Evolutionary conservation across 495 filamentous ascomycete species (phyloP).

Genomic region (Talaromyces proteolyticus): DNA sequence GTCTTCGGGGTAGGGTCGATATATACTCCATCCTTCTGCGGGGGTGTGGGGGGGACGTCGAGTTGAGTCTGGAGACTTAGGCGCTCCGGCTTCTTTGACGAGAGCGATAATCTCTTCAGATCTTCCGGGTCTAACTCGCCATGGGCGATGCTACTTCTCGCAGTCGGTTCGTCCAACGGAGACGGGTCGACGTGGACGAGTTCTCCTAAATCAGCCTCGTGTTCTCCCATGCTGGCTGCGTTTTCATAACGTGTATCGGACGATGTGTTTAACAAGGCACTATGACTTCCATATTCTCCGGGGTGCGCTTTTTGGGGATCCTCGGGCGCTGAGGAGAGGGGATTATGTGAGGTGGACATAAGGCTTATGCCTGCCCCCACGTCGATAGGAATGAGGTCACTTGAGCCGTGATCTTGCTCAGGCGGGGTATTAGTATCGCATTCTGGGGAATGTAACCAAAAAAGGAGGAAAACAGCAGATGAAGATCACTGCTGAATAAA

Average conservation of each 20-base stretch:
- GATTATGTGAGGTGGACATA: conserved; percentile 1
- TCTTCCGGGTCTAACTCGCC: conserved; percentile 7
- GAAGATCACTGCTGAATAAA: background rate
- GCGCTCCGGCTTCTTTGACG: conserved; percentile 13
- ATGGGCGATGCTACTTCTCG: background rate
- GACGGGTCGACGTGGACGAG: conserved; percentile 4
- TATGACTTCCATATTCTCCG: background rate
- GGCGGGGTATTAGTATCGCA: background rate
- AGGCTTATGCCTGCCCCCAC: background rate
- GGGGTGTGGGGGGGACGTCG: conserved; percentile 28
- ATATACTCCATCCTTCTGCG: conserved; percentile 50
- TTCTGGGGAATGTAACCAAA: background rate
- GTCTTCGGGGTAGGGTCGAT: conserved; percentile 60
- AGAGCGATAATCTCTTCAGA: conserved; percentile 31
- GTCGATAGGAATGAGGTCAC: background rate
- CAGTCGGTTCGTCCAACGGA: background rate
- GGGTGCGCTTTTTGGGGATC: background rate
- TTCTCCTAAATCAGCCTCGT: background rate
- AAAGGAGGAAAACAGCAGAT: background rate
- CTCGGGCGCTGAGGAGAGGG: background rate
- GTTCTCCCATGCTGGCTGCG: conserved; percentile 4
- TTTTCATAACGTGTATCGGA: background rate
- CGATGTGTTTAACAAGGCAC: background rate
- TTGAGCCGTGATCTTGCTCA: background rate
- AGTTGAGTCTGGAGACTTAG: conserved; percentile 7